Conservation (phyloP, 495 filamentous ascomycete species). For the Hypoxylon cercidicola region DNA sequence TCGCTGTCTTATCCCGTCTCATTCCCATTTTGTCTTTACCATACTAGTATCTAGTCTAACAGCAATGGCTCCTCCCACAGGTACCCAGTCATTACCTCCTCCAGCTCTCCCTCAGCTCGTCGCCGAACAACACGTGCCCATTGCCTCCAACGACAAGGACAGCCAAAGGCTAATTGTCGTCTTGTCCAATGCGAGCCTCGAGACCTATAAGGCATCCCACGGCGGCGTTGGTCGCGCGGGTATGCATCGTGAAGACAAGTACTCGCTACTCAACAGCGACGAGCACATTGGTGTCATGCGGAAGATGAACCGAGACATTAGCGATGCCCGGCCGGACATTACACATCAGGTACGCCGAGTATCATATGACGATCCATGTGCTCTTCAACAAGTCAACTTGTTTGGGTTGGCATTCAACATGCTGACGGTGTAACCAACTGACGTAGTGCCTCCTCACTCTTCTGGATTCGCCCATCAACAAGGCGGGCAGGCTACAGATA, state of each 20-base stretch:
- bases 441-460: constrained; percentile 93
- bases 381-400: constrained; percentile 33
- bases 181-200: constrained; percentile 94
- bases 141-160: constrained; percentile 85
- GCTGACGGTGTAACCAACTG: constrained; percentile 44
- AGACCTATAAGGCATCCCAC: constrained; percentile 90
- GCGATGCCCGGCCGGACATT: constrained; percentile 96
- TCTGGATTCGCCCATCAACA: constrained; percentile 97
- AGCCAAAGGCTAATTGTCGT: constrained; percentile 93
- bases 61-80: constrained; percentile 47
- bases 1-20: neutral
- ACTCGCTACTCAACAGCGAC: constrained; percentile 95
- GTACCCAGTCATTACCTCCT: constrained; percentile 92
- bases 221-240: constrained; percentile 68
- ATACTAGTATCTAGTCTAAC: constrained; percentile 24
- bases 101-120: constrained; percentile 89
- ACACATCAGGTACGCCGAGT: constrained; percentile 83
- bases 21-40: neutral
- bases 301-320: constrained; percentile 99
- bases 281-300: constrained; percentile 99
- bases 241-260: constrained; percentile 85
- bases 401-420: constrained; percentile 55
- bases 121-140: constrained; percentile 90
- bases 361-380: constrained; percentile 10
- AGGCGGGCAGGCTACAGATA: constrained; percentile 95